Base-by-base conservation (phyloP, 441 rosid genomes). In the Populus hybrid region DNA sequence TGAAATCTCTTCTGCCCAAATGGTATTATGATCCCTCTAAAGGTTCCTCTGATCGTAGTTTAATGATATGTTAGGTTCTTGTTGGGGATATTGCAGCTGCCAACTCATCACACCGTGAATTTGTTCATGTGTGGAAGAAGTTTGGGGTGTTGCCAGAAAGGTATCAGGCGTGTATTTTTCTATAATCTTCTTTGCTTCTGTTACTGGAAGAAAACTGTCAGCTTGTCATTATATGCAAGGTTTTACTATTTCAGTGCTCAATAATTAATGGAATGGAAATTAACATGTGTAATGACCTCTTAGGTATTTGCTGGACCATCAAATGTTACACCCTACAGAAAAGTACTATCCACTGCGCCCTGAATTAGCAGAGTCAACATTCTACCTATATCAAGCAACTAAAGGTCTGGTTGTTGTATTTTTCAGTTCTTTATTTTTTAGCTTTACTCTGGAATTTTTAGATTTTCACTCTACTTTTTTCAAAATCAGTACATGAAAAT, bases 291-390 rank as follows among this genome's bases (percentile, higher is more conserved):
- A 63, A 21, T 79, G 65, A 69, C 75, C 57, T 59, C 76, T 74
- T 73, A 92, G 95, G 90, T 95, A 95, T 81, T 87, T 95, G 76
- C 85, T 93, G 86, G 97, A 95, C 83, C 91, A 90, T 87, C 97
- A 89, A 84, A 86, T 86, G 79, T 69, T 95, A 76, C 98, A 95
- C 84, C 98, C 98, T 9, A 95, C 98, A 18, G 97, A 93, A 86
- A 93, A 86, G 84, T 95, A 95, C 82, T 95, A 95, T 87, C 98
- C 98, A 68, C 80, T 95, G 76, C 97, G 97, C 71, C 98, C 98
- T 36, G 98, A 95, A 85, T 85, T 93, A 73, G 99, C 99, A 16
- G 99, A 95, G 69, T 95, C 99, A 81, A 95, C 99, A 57, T 95
- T 95, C 85, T 95, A 95, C 87, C 82, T 95, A 71, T 95, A 95